Percentiles rank a stretch among this genome's conserved stretches.
Evolutionary conservation across 2,329 filamentous ascomycete genomes (phyloP).

Genomic region (Colletotrichum aenigma): DNA sequence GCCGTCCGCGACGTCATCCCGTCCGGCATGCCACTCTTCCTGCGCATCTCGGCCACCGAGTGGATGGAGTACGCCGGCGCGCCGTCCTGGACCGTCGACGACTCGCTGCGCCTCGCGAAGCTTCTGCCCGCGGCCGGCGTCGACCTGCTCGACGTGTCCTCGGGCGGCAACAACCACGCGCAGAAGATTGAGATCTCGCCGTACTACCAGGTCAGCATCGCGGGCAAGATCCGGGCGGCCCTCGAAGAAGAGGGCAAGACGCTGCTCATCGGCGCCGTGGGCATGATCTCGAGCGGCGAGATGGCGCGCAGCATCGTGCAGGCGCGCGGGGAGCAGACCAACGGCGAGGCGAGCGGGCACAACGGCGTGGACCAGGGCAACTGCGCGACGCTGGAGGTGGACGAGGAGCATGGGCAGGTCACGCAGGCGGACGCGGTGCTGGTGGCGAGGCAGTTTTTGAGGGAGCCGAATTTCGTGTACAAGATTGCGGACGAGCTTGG

Average conservation of each 20-base stretch:
- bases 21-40: conserved; percentile 56
- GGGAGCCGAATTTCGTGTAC: conserved; percentile 81
- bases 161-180: conserved; percentile 69
- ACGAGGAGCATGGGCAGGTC: conserved; percentile 39
- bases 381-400: conserved; percentile 37
- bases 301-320: conserved; percentile 67
- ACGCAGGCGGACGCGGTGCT: conserved; percentile 72
- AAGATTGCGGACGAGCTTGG: conserved; percentile 74
- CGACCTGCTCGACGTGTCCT: conserved; percentile 83
- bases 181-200: conserved; percentile 67
- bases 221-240: conserved; percentile 72
- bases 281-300: conserved; percentile 71
- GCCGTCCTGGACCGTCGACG: conserved; percentile 70
- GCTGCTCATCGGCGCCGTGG: conserved; percentile 76
- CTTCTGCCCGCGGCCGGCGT: conserved; percentile 75
- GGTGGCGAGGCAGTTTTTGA: conserved; percentile 77
- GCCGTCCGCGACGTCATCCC: conserved; percentile 58
- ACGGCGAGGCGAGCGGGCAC: conserved; percentile 34
- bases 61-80: conserved; percentile 58
- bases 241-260: conserved; percentile 51
- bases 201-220: conserved; percentile 77
- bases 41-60: conserved; percentile 67
- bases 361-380: neutral
- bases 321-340: conserved; percentile 33
- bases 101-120: conserved; percentile 70